Base-by-base conservation (phyloP, 208 protist species). In the Trypanosoma melophagium region DNA sequence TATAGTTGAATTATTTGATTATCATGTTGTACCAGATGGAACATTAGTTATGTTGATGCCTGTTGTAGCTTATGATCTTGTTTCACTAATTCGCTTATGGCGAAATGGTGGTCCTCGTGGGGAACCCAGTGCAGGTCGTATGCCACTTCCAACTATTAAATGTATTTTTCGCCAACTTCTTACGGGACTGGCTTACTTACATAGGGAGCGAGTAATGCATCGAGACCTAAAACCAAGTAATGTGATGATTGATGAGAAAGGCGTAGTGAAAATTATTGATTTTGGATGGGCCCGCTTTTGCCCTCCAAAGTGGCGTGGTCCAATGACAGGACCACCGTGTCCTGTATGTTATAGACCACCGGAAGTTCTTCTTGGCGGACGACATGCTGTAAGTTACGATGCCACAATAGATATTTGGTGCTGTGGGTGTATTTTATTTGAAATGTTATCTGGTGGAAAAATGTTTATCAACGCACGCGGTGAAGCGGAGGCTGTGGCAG, bases 351-450 rank as follows among this genome's bases (percentile, higher is more conserved):
- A 93, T 65, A 80, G 90, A n/a, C 76, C 90, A 4, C 90, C 90
- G 4, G 90, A 96, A 65, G 71, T 93, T 22, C 76, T 96, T 19
- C 64, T 90, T 10, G 83, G 82, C 7, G 74, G 76, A 5, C 45
- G 77, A 45, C 40, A 73, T 53, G 66, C 69, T 14, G 35, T 19
- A 13, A 74, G 81, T 45, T 94, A 95, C 68, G 98, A 99, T 74
- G 87, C 89, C 21, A 72, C 93, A 22, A 87, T 99, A 41, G 97
- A 98, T 69, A 63, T 98, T 22, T 99, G 96, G 97, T 96, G 92
- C 53, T 84, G 81, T 44, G 98, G 96, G 22, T 99, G 97, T 76
- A 97, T 99, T 13, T 76, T 99, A 13, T 99, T 97, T 22, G 98
- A 99, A 83, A 87, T 99, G 69, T 69, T 99, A 22, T 82, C 98